Conservation (phyloP, 768 basidiomycete genomes). For the Amanita thiersii region DNA sequence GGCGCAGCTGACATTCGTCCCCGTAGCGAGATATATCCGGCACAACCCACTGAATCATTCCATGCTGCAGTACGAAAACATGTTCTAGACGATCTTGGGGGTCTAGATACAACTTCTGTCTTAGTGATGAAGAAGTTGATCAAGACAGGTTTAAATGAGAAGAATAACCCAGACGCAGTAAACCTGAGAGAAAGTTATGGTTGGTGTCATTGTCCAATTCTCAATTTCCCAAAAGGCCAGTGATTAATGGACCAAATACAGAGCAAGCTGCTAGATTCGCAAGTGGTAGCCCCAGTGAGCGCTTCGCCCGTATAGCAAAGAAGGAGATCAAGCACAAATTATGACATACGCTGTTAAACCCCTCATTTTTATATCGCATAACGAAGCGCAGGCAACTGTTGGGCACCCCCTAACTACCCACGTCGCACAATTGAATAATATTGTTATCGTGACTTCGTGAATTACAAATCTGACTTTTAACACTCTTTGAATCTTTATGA, state of each 20-base stretch:
- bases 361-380: too few species aligned
- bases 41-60: slow-evolving; percentile 42
- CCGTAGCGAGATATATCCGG: slow-evolving; percentile 50
- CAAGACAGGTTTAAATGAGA: slow-evolving; percentile 47
- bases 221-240: not conserved
- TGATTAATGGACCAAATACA: too few species aligned
- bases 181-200: slow-evolving; percentile 64
- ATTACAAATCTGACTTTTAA: too few species aligned
- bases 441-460: too few species aligned
- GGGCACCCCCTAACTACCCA: too few species aligned
- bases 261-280: slow-evolving; percentile 61
- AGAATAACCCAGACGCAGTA: slow-evolving; percentile 54
- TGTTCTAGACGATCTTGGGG: slow-evolving; percentile 45
- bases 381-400: too few species aligned
- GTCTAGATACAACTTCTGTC: slow-evolving; percentile 49
- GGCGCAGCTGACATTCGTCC: slow-evolving; percentile 5
- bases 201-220: slow-evolving; percentile 13
- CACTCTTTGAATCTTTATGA: too few species aligned
- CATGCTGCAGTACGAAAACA: slow-evolving; percentile 41
- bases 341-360: too few species aligned
- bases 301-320: slow-evolving; percentile 48
- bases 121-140: slow-evolving; percentile 47
- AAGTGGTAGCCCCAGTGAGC: slow-evolving; percentile 45
- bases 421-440: too few species aligned
- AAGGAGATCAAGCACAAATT: slow-evolving; percentile 65